Base-by-base conservation (phyloP, 2,329 filamentous ascomycete genomes). In the Fusarium irregulare region DNA sequence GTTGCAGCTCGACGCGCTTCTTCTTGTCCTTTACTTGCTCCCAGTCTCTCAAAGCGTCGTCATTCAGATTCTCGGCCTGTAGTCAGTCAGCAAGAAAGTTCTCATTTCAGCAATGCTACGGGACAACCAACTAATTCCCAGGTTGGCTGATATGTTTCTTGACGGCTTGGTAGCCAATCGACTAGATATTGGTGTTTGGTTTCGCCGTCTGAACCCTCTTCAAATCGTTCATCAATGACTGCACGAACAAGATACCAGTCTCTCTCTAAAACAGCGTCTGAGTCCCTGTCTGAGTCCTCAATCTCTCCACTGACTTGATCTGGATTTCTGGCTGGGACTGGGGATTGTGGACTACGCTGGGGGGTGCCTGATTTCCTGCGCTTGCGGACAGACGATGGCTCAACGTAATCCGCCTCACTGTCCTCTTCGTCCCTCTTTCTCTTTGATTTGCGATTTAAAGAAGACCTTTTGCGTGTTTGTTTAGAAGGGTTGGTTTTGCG, bases 131-230 rank as follows among this genome's bases (percentile, higher is more conserved):
- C 71, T 62, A 70, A 34, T 64, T 78, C 78, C 80, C 81, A 83
- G 53, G 76, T 76, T 27, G 78, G 76, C 28, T 62, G 28, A 61
- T 79, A 81, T 16, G 57, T 27, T 58, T 80, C 79, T 4, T 79
- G 80, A 6, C 61, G 55, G 53, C 79, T 70, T 63, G 78, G 74
- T 55, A 78, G 78, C 80, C 81, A 83, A 58, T 81, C 77, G 16
- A 83, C 77, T 20, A 81, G 65, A 46, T 81, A 83, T 58, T 80
- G 70, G 16, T 75, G 66, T 37, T 63, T 62, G 28, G 73, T 75
- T 8, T 64, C 30, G 40, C 70, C 71, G 40, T 66, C 34, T 42
- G 49, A 53, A 28, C 18, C 34, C 34, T 53, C 49, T 13, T 47
- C n/a, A 53, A 53, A 28, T 20, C 49, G 49, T 70, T 83, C 80